Evolutionary conservation across 495 filamentous ascomycete species (phyloP).

Genomic region (Umbilicaria muhlenbergii): DNA sequence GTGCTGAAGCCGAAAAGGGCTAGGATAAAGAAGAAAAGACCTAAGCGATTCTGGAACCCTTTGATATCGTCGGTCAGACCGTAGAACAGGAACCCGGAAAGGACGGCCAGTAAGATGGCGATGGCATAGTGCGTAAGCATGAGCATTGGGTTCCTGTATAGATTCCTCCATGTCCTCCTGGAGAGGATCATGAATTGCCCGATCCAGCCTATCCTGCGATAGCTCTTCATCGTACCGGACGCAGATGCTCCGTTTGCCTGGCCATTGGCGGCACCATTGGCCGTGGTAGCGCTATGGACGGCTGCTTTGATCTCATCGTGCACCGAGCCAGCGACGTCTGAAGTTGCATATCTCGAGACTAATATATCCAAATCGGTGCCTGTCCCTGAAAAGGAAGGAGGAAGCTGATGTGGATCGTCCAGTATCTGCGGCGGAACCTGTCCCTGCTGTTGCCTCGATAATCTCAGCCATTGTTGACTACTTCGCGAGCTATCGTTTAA

Average conservation of each 20-base stretch:
- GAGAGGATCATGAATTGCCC: slow-evolving; percentile 84
- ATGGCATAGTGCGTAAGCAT: slow-evolving; percentile 99
- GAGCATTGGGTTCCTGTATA: slow-evolving; percentile 94
- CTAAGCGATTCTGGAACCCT: slow-evolving; percentile 97
- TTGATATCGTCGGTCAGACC: slow-evolving; percentile 89
- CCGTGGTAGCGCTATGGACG: slow-evolving; percentile 37
- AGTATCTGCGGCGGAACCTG: slow-evolving; percentile 42
- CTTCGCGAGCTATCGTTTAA: slow-evolving; percentile 47
- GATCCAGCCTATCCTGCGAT: slow-evolving; percentile 59
- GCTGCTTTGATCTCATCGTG: slow-evolving; percentile 67
- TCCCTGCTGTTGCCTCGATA: slow-evolving; percentile 49
- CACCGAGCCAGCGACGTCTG: slow-evolving; percentile 62
- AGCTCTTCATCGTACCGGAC: slow-evolving; percentile 51
- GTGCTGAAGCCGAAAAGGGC: slow-evolving; percentile 96
- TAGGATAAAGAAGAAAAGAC: slow-evolving; percentile 94
- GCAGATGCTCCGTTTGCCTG: slow-evolving; percentile 30
- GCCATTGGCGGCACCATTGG: slow-evolving; percentile 58
- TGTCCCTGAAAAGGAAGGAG: slow-evolving; percentile 39
- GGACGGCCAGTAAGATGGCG: slow-evolving; percentile 82
- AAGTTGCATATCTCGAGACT: slow-evolving; percentile 55
- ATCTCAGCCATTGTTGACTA: slow-evolving; percentile 48
- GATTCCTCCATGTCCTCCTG: slow-evolving; percentile 85
- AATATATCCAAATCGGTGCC: slow-evolving; percentile 73
- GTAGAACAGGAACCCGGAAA: slow-evolving; percentile 93
- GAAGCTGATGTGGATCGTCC: slow-evolving; percentile 66